Conservation (phyloP, 495 filamentous ascomycete genomes). For the Hypoxylon subgilvum region DNA sequence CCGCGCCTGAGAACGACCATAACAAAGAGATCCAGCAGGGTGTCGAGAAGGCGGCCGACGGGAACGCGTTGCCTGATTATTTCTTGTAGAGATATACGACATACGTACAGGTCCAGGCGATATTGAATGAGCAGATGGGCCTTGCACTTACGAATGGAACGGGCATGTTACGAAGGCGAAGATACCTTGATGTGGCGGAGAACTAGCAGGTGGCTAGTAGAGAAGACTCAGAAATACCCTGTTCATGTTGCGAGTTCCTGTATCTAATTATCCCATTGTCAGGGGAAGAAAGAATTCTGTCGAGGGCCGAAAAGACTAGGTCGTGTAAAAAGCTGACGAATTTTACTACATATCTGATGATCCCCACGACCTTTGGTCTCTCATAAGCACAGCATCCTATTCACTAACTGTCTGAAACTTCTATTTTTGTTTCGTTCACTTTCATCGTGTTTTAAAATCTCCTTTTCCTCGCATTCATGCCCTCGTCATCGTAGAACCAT, state of each 20-base stretch:
- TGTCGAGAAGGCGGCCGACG: slow-evolving; percentile 56
- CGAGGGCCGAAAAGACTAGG: not conserved
- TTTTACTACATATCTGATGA: not conserved
- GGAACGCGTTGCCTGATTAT: slow-evolving; percentile 61
- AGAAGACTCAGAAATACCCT: slow-evolving; percentile 27
- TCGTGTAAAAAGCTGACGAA: not conserved
- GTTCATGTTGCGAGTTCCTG: slow-evolving; percentile 5
- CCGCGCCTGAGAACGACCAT: slow-evolving; percentile 91
- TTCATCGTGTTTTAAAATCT: slow-evolving; percentile 2
- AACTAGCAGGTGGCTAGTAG: no score
- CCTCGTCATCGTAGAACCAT: not conserved
- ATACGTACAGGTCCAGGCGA: not conserved
- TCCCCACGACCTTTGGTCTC: not conserved
- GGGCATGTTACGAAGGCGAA: slow-evolving; percentile 3
- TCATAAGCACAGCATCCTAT: no score
- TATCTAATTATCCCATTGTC: not conserved
- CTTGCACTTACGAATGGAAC: not conserved
- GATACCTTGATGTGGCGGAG: slow-evolving; percentile 15
- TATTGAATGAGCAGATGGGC: not conserved
- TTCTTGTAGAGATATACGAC: slow-evolving; percentile 50
- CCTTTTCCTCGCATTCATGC: no score
- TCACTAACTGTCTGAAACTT: no score
- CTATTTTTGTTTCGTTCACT: not conserved
- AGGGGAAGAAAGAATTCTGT: slow-evolving; percentile 4
- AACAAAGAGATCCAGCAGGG: slow-evolving; percentile 81